Conservation (phyloP, 2,329 filamentous ascomycete species). For the Xylaria digitata region DNA sequence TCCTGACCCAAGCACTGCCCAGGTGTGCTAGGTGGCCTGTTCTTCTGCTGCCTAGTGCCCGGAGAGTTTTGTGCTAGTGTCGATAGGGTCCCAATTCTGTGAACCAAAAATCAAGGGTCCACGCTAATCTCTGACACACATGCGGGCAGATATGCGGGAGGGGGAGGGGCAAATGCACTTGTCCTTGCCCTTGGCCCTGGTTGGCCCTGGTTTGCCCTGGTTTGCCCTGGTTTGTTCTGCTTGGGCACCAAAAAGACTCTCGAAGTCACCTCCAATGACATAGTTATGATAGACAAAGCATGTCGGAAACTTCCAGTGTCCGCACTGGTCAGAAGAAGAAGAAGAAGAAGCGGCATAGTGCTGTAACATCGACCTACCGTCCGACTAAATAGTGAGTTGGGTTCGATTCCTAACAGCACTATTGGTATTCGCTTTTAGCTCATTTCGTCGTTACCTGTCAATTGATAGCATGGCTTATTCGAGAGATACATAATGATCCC, state of each 20-base stretch:
- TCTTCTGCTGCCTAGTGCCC: no score
- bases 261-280: constrained; percentile 23
- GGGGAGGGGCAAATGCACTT: constrained; percentile 25
- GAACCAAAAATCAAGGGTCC: constrained; percentile 15
- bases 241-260: constrained; percentile 22
- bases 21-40: no score
- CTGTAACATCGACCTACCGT: no score
- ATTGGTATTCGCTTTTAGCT: no score
- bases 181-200: neutral
- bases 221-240: constrained; percentile 2
- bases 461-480: neutral
- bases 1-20: no score
- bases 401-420: no score
- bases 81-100: neutral
- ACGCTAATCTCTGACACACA: constrained; percentile 16
- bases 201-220: neutral
- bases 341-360: neutral
- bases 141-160: constrained; percentile 18
- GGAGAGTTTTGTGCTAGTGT: neutral
- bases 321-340: constrained; percentile 1
- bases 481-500: neutral
- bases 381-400: no score
- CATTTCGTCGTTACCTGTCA: neutral
- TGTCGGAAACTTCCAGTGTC: neutral
- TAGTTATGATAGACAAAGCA: constrained; percentile 15